Percentiles rank a stretch among this genome's conserved stretches.
phyloP scores from a whole-genome alignment of 768 basidiomycete genomes.

The Naematelia encephala region DNA sequence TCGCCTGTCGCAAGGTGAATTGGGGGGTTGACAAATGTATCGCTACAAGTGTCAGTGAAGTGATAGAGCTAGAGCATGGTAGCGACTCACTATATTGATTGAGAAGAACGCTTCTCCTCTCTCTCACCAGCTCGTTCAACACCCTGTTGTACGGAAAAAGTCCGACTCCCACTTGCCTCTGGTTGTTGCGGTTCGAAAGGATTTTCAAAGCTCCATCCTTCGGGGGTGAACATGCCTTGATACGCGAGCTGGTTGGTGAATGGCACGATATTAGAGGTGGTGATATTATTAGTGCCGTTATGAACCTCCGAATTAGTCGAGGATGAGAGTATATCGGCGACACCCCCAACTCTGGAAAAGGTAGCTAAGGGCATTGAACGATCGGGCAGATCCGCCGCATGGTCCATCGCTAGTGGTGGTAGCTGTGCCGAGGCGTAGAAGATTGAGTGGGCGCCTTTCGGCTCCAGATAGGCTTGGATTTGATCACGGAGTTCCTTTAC shows the following conservation, averaged over 20 bases:
- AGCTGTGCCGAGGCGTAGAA: not conserved
- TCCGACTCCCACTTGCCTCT: not conserved
- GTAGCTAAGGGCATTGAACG: not conserved
- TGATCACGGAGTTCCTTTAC: not conserved
- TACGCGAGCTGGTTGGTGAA: not conserved
- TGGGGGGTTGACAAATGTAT: constrained; percentile 2
- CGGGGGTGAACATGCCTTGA: not conserved
- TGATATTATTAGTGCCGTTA: not conserved
- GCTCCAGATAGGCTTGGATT: not conserved
- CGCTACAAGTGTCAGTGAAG: not conserved
- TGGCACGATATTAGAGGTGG: not conserved
- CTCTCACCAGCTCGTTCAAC: not conserved
- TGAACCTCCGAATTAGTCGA: not conserved
- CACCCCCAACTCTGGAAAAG: not conserved
- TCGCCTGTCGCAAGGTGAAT: constrained; percentile 22
- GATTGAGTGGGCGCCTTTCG: not conserved
- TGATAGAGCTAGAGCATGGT: too few relatives aligned
- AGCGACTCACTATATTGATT: not conserved
- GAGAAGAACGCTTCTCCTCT: not conserved
- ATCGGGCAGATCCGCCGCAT: not conserved
- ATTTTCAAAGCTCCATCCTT: constrained; percentile 5
- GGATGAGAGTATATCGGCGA: not conserved
- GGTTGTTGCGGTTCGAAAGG: constrained; percentile 3
- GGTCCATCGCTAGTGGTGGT: not conserved
- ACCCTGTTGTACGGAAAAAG: not conserved